Percentiles rank a stretch among this genome's conserved stretches.
Conservation (phyloP, 331 rosid genomes). For the Erythrophleum ivorense region DNA sequence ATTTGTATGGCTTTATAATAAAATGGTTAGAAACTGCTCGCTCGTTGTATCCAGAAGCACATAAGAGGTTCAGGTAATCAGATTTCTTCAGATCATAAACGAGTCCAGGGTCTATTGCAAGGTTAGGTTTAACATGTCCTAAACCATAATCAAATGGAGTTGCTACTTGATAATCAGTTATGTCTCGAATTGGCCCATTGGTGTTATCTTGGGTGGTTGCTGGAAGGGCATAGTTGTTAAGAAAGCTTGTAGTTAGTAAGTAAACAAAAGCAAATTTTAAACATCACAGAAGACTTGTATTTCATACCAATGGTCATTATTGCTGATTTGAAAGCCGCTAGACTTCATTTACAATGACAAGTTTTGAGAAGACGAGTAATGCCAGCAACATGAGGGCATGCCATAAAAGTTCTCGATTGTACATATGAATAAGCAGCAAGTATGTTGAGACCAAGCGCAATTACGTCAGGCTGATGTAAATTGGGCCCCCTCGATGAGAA, state of each 20-base stretch:
- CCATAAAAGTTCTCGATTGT: slow-evolving; percentile 66
- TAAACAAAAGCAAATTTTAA: neutral
- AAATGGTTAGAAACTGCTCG: neutral
- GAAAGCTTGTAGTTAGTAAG: neutral
- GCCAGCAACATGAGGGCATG: slow-evolving; percentile 77
- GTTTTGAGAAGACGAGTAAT: slow-evolving; percentile 60
- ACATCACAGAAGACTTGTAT: neutral
- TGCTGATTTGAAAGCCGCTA: slow-evolving; percentile 57
- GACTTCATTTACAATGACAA: slow-evolving; percentile 61
- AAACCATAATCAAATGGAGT: slow-evolving; percentile 51
- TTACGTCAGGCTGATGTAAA: slow-evolving; percentile 51
- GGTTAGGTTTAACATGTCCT: slow-evolving; percentile 35
- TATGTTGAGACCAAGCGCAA: slow-evolving; percentile 59
- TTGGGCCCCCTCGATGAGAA: slow-evolving; percentile 70
- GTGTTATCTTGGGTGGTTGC: slow-evolving; percentile 47
- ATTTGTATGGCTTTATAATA: slow-evolving; percentile 27
- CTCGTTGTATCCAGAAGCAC: neutral
- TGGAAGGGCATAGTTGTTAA: neutral
- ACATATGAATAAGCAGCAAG: slow-evolving; percentile 51
- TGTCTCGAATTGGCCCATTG: slow-evolving; percentile 33
- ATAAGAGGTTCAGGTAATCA: slow-evolving; percentile 13
- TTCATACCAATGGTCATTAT: slow-evolving; percentile 62
- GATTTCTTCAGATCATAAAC: neutral
- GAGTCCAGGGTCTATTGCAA: slow-evolving; percentile 1
- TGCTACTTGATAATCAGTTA: slow-evolving; percentile 13